phyloP scores from a whole-genome alignment of 2,329 filamentous ascomycete species.

The Hirsutella rhossiliensis region DNA sequence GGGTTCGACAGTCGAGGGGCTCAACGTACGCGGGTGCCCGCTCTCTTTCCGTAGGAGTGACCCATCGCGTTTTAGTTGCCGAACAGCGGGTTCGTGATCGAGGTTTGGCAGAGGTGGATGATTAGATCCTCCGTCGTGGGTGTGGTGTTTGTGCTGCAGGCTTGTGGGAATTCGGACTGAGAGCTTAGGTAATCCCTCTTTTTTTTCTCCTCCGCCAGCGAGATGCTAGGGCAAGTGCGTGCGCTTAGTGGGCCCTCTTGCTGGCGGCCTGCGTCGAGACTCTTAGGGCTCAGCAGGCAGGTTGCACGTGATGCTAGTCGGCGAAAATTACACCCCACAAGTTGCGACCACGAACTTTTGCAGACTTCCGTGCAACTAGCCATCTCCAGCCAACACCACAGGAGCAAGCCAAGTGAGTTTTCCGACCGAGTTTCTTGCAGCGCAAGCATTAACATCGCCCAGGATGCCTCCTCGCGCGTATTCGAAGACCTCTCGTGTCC shows the following conservation, averaged over 20 bases:
- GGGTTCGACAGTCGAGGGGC: conserved; percentile 4
- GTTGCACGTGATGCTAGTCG: conserved; percentile 15
- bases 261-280: neutral
- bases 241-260: neutral
- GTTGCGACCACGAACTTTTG: conserved; percentile 20
- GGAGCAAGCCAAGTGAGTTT: conserved; percentile 28
- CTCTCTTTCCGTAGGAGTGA: conserved; percentile 78
- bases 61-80: conserved; percentile 56
- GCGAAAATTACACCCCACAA: conserved; percentile 22
- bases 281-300: conserved; percentile 19
- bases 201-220: conserved; percentile 11
- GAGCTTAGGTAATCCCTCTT: conserved; percentile 23
- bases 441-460: conserved; percentile 10
- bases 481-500: conserved; percentile 99
- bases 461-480: conserved; percentile 51
- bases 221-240: conserved; percentile 20
- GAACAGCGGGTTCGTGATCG: conserved; percentile 26
- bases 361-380: conserved; percentile 16
- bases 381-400: conserved; percentile 21
- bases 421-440: conserved; percentile 4
- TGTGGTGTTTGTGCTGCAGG: conserved; percentile 24
- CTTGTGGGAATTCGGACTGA: conserved; percentile 20
- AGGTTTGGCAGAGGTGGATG: conserved; percentile 25
- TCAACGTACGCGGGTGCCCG: conserved; percentile 67
- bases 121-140: conserved; percentile 17